Evolutionary conservation across 441 rosid genomes (phyloP).

Genomic region (Aleurites moluccanus): DNA sequence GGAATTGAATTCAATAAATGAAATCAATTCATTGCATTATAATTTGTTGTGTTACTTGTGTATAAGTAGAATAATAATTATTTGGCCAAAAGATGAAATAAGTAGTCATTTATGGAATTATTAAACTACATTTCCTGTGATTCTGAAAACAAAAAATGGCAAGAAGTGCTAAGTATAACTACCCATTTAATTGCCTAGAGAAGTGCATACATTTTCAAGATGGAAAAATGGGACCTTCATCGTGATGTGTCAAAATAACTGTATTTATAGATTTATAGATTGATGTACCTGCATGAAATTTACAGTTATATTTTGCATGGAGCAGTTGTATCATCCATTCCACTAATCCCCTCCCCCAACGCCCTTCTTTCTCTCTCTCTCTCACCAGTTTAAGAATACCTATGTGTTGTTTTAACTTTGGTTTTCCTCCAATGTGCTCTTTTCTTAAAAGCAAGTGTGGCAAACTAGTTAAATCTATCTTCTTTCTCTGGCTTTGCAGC

Average conservation of each 20-base stretch:
- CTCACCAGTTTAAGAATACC: neutral
- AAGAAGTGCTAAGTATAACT: neutral
- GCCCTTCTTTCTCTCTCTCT: neutral
- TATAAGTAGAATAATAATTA: neutral
- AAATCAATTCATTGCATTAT: neutral
- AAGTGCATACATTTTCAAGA: neutral
- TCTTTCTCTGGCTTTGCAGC: constrained; percentile 50
- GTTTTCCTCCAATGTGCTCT: neutral
- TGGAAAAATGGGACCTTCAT: neutral
- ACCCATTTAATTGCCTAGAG: neutral
- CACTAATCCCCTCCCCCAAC: neutral
- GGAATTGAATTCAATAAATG: neutral
- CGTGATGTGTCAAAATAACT: neutral
- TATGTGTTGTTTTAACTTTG: neutral
- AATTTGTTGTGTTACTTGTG: neutral
- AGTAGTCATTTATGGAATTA: neutral
- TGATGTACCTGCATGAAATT: neutral
- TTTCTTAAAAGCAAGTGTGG: neutral
- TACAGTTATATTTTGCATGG: neutral
- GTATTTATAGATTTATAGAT: too few species aligned
- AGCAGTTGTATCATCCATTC: neutral
- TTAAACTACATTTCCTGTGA: neutral
- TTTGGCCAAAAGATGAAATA: neutral
- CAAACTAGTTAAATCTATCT: constrained; percentile 6
- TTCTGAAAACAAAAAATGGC: neutral